These are phyloP conservation scores for Cadophora luteo-olivacea DNA, from an alignment of 2,329 filamentous ascomycete genomes.

Conservation along the genomic window DNA sequence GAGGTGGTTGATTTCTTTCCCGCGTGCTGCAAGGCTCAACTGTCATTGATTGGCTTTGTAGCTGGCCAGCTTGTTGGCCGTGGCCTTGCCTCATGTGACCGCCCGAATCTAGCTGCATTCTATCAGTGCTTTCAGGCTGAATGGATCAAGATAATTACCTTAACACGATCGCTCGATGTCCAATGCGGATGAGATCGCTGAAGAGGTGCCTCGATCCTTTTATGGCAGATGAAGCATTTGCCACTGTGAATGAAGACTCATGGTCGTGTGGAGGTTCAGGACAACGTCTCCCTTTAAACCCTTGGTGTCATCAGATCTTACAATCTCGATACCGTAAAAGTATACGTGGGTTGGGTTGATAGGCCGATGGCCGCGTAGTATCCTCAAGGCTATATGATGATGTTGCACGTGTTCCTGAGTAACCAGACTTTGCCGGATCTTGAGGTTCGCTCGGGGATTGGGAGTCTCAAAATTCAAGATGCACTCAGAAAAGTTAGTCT, in stretches of 20 bases:
- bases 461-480: too few relatives aligned
- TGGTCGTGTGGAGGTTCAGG: neutral
- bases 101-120: neutral
- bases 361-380: neutral
- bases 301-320: too few relatives aligned
- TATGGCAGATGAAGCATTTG: neutral
- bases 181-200: neutral
- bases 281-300: neutral
- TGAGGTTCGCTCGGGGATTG: neutral
- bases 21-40: neutral
- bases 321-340: too few relatives aligned
- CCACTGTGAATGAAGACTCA: neutral
- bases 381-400: neutral
- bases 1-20: too few relatives aligned
- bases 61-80: neutral
- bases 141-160: too few relatives aligned
- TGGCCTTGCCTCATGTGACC: too few relatives aligned
- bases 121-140: neutral
- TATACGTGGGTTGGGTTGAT: neutral
- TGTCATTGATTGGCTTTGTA: neutral
- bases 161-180: too few relatives aligned
- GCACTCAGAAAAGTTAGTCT: too few relatives aligned
- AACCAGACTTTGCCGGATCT: neutral
- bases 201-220: too few relatives aligned
- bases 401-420: neutral